Conservation (phyloP, 805 yeast genomes). For the Candida sanyiensis region DNA sequence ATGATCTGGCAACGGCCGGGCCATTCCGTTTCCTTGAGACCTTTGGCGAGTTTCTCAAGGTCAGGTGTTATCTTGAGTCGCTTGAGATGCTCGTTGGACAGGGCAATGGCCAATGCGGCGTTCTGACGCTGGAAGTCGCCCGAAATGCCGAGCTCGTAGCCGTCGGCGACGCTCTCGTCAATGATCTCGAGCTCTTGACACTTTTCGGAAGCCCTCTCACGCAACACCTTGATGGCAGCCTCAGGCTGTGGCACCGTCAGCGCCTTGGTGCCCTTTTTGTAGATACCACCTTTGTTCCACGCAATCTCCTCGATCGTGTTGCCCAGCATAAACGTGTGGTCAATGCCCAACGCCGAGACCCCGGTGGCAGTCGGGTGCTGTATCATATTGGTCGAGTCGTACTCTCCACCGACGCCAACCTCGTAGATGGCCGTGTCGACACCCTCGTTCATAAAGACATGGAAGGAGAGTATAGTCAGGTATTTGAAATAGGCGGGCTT, state of each 20-base stretch:
- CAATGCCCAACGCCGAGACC: conserved; percentile 82
- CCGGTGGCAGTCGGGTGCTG: conserved; percentile 80
- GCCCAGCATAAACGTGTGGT: conserved; percentile 78
- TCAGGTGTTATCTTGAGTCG: conserved; percentile 39
- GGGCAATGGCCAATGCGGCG: conserved; percentile 79
- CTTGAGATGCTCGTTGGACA: conserved; percentile 56
- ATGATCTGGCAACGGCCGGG: conserved; percentile 93
- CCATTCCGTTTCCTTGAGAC: conserved; percentile 71
- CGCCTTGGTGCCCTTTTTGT: conserved; percentile 63
- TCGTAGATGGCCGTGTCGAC: conserved; percentile 94
- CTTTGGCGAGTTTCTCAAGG: conserved; percentile 30
- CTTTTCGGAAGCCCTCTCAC: conserved; percentile 65
- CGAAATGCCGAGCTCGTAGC: conserved; percentile 54
- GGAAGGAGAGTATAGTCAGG: conserved; percentile 84
- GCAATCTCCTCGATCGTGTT: conserved; percentile 83
- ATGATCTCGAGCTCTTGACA: conserved; percentile 48
- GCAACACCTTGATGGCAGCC: conserved; percentile 49
- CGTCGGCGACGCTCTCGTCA: conserved; percentile 29
- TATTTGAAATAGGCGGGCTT: conserved; percentile 94
- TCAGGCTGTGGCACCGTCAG: conserved; percentile 57
- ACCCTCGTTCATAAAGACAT: conserved; percentile 79
- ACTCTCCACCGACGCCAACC: conserved; percentile 98
- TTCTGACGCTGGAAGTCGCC: conserved; percentile 83
- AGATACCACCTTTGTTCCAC: conserved; percentile 95
- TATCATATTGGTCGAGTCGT: conserved; percentile 91